phyloP scores from a whole-genome alignment of 78 protist species.

The Trichosphaerium sp. region DNA sequence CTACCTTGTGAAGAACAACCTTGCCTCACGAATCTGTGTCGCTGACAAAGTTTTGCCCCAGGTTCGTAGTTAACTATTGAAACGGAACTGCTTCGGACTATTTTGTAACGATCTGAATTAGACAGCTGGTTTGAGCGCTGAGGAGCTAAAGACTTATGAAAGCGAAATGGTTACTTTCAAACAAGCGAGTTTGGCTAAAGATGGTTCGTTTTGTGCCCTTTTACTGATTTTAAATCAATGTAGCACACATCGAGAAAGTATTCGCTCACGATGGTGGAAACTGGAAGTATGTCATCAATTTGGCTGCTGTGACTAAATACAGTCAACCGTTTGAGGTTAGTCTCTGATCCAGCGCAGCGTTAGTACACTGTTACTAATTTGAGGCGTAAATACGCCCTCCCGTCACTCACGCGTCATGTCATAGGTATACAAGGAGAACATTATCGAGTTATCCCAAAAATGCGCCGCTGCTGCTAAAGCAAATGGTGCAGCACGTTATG shows the following conservation, averaged over 20 bases:
- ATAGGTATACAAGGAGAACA: constrained; percentile 58
- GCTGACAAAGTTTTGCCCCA: constrained; percentile 78
- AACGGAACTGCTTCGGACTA: too few species aligned
- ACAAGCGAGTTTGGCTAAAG: constrained; percentile 63
- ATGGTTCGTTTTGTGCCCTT: neutral
- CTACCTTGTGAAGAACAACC: constrained; percentile 57
- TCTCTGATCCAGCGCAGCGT: neutral
- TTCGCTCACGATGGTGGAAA: constrained; percentile 40
- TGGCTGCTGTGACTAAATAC: constrained; percentile 82
- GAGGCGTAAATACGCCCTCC: neutral
- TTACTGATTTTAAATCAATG: neutral
- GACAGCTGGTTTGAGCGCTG: constrained; percentile 50
- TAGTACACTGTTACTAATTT: neutral
- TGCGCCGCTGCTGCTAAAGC: constrained; percentile 31
- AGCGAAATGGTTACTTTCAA: constrained; percentile 49
- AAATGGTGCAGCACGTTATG: neutral
- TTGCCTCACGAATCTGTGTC: constrained; percentile 58
- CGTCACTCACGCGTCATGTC: neutral
- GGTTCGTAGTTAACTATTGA: too few species aligned
- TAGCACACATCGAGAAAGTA: constrained; percentile 25
- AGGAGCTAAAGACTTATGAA: constrained; percentile 35
- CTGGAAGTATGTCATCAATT: constrained; percentile 71
- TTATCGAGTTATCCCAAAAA: constrained; percentile 30
- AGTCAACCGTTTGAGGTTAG: constrained; percentile 33
- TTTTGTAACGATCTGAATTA: too few species aligned